Evolutionary conservation across 768 basidiomycete species (phyloP), one percentile per base, ranked within the genome.

Genomic region (Lanmaoa rubissima): DNA sequence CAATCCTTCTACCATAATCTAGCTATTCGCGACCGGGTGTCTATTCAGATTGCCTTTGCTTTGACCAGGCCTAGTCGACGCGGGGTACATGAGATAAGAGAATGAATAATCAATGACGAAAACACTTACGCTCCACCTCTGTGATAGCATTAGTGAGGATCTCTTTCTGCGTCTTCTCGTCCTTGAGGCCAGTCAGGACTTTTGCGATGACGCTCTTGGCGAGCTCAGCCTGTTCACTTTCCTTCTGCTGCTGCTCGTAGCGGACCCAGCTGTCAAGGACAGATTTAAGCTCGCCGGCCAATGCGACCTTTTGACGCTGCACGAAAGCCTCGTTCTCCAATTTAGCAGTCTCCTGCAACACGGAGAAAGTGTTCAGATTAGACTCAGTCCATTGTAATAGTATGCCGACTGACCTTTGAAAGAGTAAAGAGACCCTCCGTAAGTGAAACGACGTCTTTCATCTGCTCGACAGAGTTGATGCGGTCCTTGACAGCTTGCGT

Each of bases 231-330:
- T 99, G 97, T 78, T 99, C 94, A 69, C 83, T 89, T 80, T 99
- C 95, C 81, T 97, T 94, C 70, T 85, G 81, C 72, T 95, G 92
- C 71, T 97, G 95, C 80, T 98, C 96, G 76, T 87, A 94, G 71
- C 97, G 90, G 55, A 94, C 96, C 95, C 95, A 97, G 73, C 90
- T 92, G 80, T 98, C 97, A 54, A 99, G 85, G 40, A 98, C 95
- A 32, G 87, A 66, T 78, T 98, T 98, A 69, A 98, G 78, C 78
- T 99, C 97, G 43, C 89, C 61, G 32, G 94, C 86, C 68, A 98
- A 77, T 42, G 84, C 86, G 57, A 88, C 85, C 74, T 92, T 89
- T 79, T 99, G 97, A 65, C 85, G 83, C 70, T 93, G 91, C 45
- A 89, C 86, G 66, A 98, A 99, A 55, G 90, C 86, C 65, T 91